Conservation (phyloP, 164 flowering plant species). For the Tetracentron sinense region DNA sequence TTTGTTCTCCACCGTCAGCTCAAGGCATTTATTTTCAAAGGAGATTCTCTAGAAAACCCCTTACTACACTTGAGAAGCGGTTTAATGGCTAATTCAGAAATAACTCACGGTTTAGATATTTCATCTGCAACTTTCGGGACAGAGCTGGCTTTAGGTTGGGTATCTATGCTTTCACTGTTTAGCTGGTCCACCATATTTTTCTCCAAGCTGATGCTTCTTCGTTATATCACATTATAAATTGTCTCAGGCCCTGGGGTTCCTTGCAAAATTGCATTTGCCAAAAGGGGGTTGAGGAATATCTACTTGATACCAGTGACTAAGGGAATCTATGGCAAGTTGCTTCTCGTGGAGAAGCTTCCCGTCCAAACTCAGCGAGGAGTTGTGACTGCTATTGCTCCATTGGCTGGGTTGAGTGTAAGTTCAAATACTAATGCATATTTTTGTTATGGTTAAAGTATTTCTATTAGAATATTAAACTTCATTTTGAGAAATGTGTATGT, state of each 20-base stretch:
- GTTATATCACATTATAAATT: neutral
- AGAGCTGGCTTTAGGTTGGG: constrained; percentile 46
- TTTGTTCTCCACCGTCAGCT: constrained; percentile 56
- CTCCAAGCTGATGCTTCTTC: constrained; percentile 2
- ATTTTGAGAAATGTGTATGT: neutral
- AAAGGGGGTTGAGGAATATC: constrained; percentile 39
- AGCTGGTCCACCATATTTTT: neutral
- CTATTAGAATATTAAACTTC: neutral
- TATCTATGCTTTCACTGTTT: constrained; percentile 4
- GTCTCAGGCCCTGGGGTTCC: constrained; percentile 43
- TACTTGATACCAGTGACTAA: constrained; percentile 42
- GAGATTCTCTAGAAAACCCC: constrained; percentile 31
- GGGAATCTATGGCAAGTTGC: constrained; percentile 47
- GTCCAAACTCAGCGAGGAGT: constrained; percentile 37
- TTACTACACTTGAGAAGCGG: constrained; percentile 18
- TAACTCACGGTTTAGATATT: constrained; percentile 30
- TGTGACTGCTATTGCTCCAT: constrained; percentile 57
- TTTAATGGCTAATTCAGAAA: constrained; percentile 23
- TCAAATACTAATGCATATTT: neutral
- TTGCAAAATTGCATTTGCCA: constrained; percentile 53
- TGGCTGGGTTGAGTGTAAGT: constrained; percentile 60
- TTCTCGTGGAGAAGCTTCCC: constrained; percentile 54
- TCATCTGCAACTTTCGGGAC: constrained; percentile 48
- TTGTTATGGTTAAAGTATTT: neutral
- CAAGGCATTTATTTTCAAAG: constrained; percentile 33